phyloP scores from a whole-genome alignment of 2,329 filamentous ascomycete genomes.

The Coniella lustricola region DNA sequence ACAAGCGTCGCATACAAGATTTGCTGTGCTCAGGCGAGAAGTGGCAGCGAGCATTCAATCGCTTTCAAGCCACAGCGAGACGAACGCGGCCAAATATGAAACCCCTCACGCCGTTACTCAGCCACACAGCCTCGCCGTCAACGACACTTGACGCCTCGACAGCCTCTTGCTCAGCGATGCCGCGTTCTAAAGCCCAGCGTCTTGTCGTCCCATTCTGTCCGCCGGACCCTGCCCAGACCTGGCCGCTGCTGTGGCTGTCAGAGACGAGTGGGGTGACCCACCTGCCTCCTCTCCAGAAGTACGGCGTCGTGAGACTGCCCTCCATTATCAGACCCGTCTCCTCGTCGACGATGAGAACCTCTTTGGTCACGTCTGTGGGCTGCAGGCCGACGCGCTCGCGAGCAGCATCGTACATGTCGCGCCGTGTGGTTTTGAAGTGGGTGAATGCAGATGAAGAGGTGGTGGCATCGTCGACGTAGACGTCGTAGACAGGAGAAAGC shows the following conservation, averaged over 20 bases:
- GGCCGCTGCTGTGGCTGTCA: constrained; percentile 23
- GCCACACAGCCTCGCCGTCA: constrained; percentile 73
- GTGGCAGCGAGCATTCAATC: too few relatives aligned
- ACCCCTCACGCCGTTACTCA: constrained; percentile 82
- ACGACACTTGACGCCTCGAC: constrained; percentile 53
- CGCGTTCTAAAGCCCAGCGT: constrained; percentile 70
- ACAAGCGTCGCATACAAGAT: too few relatives aligned
- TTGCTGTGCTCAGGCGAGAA: too few relatives aligned
- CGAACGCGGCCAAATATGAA: constrained; percentile 51
- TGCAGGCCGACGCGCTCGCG: constrained; percentile 53
- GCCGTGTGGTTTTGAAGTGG: constrained; percentile 75
- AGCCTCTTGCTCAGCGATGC: constrained; percentile 57
- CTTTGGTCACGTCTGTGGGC: constrained; percentile 41
- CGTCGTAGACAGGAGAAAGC: constrained; percentile 29
- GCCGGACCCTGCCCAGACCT: constrained; percentile 38
- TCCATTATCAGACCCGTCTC: constrained; percentile 66
- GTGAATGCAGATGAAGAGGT: constrained; percentile 57
- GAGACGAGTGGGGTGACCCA: constrained; percentile 79
- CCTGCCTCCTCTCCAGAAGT: constrained; percentile 62
- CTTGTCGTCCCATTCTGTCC: constrained; percentile 79
- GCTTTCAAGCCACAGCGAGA: constrained; percentile 16
- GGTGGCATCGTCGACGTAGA: constrained; percentile 37
- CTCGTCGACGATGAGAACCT: constrained; percentile 68
- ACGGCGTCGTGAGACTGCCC: constrained; percentile 74
- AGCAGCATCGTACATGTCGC: constrained; percentile 65